Base-by-base conservation (phyloP, 1,284 basidiomycete genomes). In the Filobasidium uniguttulatum region DNA sequence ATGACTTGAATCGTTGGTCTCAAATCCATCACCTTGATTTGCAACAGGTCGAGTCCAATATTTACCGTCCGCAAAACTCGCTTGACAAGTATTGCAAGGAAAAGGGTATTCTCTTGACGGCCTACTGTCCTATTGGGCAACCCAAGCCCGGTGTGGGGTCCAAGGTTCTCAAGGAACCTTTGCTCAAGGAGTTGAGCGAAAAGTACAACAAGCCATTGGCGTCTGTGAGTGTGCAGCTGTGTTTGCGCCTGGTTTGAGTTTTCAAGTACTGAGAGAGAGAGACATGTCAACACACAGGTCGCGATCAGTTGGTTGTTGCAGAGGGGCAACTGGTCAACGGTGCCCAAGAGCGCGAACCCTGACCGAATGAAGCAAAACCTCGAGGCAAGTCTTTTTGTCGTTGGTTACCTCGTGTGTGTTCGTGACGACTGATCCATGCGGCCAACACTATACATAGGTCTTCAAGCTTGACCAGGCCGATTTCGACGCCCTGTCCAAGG, bases 341-440 rank as follows among this genome's bases (percentile, higher is more conserved):
- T 57, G 23, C 55, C 56, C 3, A 56, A 56, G 43, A 50, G 45
- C 5, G 46, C 44, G 20, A 57, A 52, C 22, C 35, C 41, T 7
- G 43, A 49, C 5, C 41, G 56, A 12, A 44, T 56, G 49, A 50
- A 43, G 34, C 36, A 46, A 17, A 57, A 57, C 46, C 23, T 57
- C 12, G 52, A 54, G 5, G 56, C 55, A 26, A 17, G 55, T 52
- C 5, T 29, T 22, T 28, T 41, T 19, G 22, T 10, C 4, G 35
- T 29, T 26, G 41, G 10, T n/a, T 12, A 38, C 10, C 17, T 40
- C 6, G 26, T 48, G 17, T n/a, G 25, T 25, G 22, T 15, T 28
- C 5, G 5, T 29, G n/a, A 30, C 30, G 33, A 7, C 14, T 33
- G 9, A 20, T 22, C 45, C 15, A 19, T 20, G 6, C 17, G 19